Evolutionary conservation across 768 basidiomycete species (phyloP).

Genomic region (Boletus barrowsii): DNA sequence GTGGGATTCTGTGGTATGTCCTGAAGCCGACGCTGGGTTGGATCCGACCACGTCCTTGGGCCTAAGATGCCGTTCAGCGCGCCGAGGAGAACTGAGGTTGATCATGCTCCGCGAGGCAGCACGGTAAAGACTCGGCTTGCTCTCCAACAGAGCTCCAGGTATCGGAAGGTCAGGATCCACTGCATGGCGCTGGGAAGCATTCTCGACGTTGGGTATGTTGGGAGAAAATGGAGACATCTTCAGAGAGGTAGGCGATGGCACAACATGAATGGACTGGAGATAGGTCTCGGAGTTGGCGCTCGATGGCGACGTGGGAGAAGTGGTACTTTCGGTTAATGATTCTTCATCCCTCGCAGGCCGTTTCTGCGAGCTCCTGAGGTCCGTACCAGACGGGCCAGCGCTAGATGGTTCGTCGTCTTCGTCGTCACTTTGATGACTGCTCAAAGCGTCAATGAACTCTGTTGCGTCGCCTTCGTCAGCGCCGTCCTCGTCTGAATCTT

Average conservation of each 20-base stretch:
- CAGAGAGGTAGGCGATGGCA: conserved; percentile 7
- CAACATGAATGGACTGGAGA: conserved; percentile 1
- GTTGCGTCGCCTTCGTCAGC: conserved; percentile 35
- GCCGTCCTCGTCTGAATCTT: conserved; percentile 35
- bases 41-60: conserved; percentile 13
- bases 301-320: conserved; percentile 1
- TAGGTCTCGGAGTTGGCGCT: conserved; percentile 9
- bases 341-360: conserved; percentile 3
- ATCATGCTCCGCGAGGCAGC: conserved; percentile 64
- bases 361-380: conserved; percentile 10
- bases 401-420: conserved; percentile 30
- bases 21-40: conserved; percentile 12
- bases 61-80: conserved; percentile 27
- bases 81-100: conserved; percentile 41
- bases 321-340: neutral
- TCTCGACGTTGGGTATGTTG: conserved; percentile 7
- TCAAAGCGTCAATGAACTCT: conserved; percentile 35
- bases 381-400: conserved; percentile 14
- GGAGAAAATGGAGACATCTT: conserved; percentile 18
- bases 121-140: conserved; percentile 50
- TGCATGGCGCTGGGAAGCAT: neutral
- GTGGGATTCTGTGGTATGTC: conserved; percentile 5
- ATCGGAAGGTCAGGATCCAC: conserved; percentile 4
- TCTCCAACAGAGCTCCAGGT: conserved; percentile 8
- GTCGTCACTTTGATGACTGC: conserved; percentile 37